Base-by-base conservation (phyloP, 129 eudicot genomes). In the Flaveria sonorensis region DNA sequence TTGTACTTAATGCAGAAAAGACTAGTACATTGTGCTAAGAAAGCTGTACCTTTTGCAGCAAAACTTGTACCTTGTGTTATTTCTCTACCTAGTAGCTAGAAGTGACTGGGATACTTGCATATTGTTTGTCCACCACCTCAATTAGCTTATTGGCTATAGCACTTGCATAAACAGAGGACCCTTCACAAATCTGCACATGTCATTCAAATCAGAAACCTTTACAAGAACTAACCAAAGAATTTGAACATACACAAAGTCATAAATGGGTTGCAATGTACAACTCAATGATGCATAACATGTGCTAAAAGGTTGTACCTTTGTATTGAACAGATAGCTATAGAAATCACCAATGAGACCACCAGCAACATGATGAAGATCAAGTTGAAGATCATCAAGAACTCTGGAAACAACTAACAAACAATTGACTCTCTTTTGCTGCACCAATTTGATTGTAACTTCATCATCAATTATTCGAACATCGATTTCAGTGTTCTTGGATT, bases 311-410 rank as follows among this genome's bases (percentile, higher is more conserved):
- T 45, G 82, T 82, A 91, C 98, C 98, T 94, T 94, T 71, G 96
- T 86, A 70, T 94, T 94, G 84, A 95, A 86, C 57, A 93, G 51
- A 50, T 82, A 95, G 84, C 99, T 95, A 74, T 89, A 95, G 74
- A 86, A 89, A 74, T 95, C 99, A 24, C 99, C 99, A 68, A 91
- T 85, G 7, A 91, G 88, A 46, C 99, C 99, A 50, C 99, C 99
- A 23, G 96, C 99, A 79, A 95, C 99, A 89, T 95, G 97, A 62
- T 88, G 92, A 15, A 95, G 86, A 86, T 95, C 99, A 62, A 95
- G 53, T 81, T 91, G 94, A 73, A 95, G 89, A 65, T 95, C 99
- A 79, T 95, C 96, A 78, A 95, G 94, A 56, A 86, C 89, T 78
- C 87, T 86, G 8, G 99, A 91, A 46, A 91, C 97, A 51, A 83